Evolutionary conservation across 2,329 filamentous ascomycete genomes (phyloP), one percentile per base, ranked within the genome.

Genomic region (Cordyceps fumosorosea): DNA sequence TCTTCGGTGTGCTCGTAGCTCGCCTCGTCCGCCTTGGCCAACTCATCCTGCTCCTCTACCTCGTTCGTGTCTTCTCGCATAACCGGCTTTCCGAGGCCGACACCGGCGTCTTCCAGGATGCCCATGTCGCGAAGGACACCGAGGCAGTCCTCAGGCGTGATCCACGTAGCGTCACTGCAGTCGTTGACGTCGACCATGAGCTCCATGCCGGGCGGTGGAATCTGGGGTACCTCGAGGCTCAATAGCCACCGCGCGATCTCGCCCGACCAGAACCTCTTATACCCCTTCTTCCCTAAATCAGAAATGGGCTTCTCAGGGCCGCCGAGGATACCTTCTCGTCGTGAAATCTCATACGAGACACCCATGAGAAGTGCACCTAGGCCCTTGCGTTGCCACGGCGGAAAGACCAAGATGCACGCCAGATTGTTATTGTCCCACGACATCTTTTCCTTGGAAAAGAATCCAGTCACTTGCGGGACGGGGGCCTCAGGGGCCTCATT

Each of bases 381-480:
- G 1, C 93, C 92, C 66, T 91, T 92, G 65, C 89, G 88, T 75
- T 98, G 93, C 86, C 93, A 98, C 0, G 95, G 95, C 1, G 95
- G 95, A 70, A 98, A 98, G 18, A 98, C 84, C 7, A 98, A 81
- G 68, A 99, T 99, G 72, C 95, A 99, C 1, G 95, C 95, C 5
- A 99, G 82, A 67, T 98, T 99, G 75, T 99, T 98, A 70, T 93
- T 93, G 70, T 99, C 95, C 93, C 95, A 99, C 3, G 91, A 96
- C 81, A 97, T 89, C 74, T 98, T 98, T 75, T 99, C 95, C 73
- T 99, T 98, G 66, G 90, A 96, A 78, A 98, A 99, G 81, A 98
- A 98, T n/a, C 95, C 95, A 1, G 93, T 85, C 34, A 97, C 87
- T 59, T 75, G 74, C 12, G 73, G 73, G 1, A 66, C 63, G 18